Conservation (phyloP, 495 filamentous ascomycete species). For the Halenospora varia region DNA sequence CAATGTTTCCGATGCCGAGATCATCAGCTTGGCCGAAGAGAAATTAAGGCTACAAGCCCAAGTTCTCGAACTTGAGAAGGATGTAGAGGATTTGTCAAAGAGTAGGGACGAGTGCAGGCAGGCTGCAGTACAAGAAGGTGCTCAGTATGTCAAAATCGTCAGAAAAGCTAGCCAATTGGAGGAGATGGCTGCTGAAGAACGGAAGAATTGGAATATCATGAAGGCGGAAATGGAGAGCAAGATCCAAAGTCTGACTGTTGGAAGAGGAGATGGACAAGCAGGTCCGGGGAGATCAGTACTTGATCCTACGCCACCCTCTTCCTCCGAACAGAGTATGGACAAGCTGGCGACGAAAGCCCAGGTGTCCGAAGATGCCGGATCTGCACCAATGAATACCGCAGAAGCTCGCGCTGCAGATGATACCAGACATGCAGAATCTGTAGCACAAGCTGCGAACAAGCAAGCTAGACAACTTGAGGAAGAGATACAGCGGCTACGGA, state of each 20-base stretch:
- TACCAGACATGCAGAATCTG: too few relatives aligned
- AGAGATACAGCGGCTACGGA: conserved; percentile 19
- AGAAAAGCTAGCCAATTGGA: conserved; percentile 40
- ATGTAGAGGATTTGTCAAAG: conserved; percentile 36
- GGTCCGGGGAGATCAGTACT: neutral
- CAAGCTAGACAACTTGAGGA: conserved; percentile 5
- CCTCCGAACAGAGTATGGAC: too few relatives aligned
- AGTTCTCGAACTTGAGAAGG: conserved; percentile 33
- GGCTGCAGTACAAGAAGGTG: conserved; percentile 30
- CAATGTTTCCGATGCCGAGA: conserved; percentile 40
- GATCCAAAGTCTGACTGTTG: conserved; percentile 9
- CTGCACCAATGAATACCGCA: too few relatives aligned
- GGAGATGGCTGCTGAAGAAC: conserved; percentile 32
- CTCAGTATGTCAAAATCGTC: conserved; percentile 45
- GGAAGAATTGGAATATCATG: conserved; percentile 35
- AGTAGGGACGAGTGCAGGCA: conserved; percentile 37
- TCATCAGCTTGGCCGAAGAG: conserved; percentile 42
- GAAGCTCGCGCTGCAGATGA: too few relatives aligned
- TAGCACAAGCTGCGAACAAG: neutral
- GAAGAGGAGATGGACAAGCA: neutral
- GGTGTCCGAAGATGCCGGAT: neutral
- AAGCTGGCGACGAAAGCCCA: neutral
- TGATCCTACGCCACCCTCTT: too few relatives aligned
- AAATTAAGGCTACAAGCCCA: conserved; percentile 35
- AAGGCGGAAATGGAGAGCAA: conserved; percentile 30